Conservation (phyloP, 169 alveolate species). For the Cryptosporidium tyzzeri region DNA sequence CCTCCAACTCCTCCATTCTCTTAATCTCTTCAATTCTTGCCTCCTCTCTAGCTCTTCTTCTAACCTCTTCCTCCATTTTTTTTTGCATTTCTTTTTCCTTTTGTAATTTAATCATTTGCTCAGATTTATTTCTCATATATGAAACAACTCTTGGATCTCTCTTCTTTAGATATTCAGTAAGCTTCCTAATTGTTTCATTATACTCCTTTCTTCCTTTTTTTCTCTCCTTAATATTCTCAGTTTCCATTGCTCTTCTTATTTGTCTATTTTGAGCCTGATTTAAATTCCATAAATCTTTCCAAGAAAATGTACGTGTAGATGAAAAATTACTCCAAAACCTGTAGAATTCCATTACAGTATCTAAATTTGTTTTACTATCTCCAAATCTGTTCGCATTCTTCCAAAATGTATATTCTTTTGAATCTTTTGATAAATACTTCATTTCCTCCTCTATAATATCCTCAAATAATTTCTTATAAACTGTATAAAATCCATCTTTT, state of each 20-base stretch:
- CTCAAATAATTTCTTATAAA: slow-evolving; percentile 83
- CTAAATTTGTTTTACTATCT: slow-evolving; percentile 77
- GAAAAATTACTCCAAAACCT: slow-evolving; percentile 86
- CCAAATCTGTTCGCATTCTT: slow-evolving; percentile 82
- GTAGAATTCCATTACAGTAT: slow-evolving; percentile 83
- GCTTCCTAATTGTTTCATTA: slow-evolving; percentile 82
- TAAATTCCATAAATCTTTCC: slow-evolving; percentile 85
- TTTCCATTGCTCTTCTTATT: slow-evolving; percentile 83
- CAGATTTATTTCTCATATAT: slow-evolving; percentile 63
- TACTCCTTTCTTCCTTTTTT: slow-evolving; percentile 83
- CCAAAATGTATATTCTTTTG: slow-evolving; percentile 77
- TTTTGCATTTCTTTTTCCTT: slow-evolving; percentile 64
- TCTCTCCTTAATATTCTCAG: slow-evolving; percentile 85
- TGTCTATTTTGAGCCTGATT: slow-evolving; percentile 83
- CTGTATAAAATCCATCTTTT: slow-evolving; percentile 82
- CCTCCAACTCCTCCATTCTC: slow-evolving; percentile 76
- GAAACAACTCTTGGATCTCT: slow-evolving; percentile 77
- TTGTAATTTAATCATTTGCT: slow-evolving; percentile 4
- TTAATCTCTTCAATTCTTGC: slow-evolving; percentile 77
- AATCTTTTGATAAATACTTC: slow-evolving; percentile 71
- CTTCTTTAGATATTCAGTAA: slow-evolving; percentile 83
- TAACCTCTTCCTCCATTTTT: slow-evolving; percentile 47
- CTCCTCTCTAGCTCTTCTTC: slow-evolving; percentile 54
- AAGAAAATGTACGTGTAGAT: slow-evolving; percentile 82
- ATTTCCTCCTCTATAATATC: slow-evolving; percentile 82